Evolutionary conservation across 2,329 filamentous ascomycete species (phyloP), one percentile per base, ranked within the genome.

Genomic region (Alternaria alternata): DNA sequence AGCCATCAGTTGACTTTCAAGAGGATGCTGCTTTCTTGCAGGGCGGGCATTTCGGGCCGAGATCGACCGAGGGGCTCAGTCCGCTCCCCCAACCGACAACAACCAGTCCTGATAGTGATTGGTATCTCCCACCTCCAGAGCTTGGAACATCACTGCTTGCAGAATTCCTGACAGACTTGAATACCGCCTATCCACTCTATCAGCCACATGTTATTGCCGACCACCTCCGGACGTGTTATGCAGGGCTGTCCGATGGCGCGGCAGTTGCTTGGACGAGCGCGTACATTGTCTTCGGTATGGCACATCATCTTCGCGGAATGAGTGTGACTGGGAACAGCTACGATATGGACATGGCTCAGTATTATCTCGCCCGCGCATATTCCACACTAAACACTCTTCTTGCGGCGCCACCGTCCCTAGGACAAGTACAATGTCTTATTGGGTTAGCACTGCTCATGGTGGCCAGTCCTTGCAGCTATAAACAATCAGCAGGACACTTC

Each of bases 151-250:
- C 67, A 14, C 44, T 75, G 20, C 66, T 73, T 4, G 57, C 59
- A 2, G 71, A 75, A 26, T 74, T 61, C 28, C 57, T 73, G 6
- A 66, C 68, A 3, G 69, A 75, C 51, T 66, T 71, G 48, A 75
- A 75, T 36, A 69, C 68, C 3, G 69, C 67, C 0, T 65, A 51
- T 20, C 65, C 70, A 16, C 59, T 75, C 3, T 75, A 67, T 44
- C 61, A 64, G 8, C 69, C 66, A 4, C 61, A 68, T 26, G 57
- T 59, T 7, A 64, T 73, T 16, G 66, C 63, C 3, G 57, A 72
- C 3, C 70, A 75, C 34, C 61, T 72, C 5, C 66, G 67, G 14
- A 56, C 63, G n/a, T 73, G 72, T 52, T 72, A 72, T 55, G 57
- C 61, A 14, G 69, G 67, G 8, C 22, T 34, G 11, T 64, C 67